Percentiles rank a stretch among this genome's conserved stretches.
Conservation (phyloP, 352 stramenopile genomes). For the Phytophthora hybrid region DNA sequence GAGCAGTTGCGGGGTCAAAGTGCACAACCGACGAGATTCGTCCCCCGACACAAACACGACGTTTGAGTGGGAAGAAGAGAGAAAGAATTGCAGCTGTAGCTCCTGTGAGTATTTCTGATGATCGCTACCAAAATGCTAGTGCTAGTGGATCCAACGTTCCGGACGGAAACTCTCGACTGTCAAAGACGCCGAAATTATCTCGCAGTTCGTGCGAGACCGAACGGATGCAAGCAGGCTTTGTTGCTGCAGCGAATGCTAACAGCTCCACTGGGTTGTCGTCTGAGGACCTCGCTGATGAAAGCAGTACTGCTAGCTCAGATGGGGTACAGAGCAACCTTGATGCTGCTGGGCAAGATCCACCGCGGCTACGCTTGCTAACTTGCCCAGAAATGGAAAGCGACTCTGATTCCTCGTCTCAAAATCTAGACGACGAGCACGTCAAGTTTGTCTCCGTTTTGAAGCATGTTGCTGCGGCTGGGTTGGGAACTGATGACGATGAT, state of each 20-base stretch:
- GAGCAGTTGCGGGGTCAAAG: background rate
- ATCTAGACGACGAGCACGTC: background rate
- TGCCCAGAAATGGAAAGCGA: background rate
- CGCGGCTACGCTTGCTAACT: background rate
- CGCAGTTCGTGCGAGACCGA: background rate
- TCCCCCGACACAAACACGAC: conserved; percentile 19
- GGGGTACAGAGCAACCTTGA: background rate
- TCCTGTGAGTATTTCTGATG: background rate
- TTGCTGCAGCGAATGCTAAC: background rate
- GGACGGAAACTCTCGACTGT: background rate
- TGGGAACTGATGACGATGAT: background rate
- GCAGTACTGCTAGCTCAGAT: background rate
- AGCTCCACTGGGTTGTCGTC: background rate
- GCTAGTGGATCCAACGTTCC: background rate
- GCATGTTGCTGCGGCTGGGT: background rate
- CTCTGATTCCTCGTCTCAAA: background rate
- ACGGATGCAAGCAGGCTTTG: background rate
- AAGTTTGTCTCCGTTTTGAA: background rate
- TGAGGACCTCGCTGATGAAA: background rate
- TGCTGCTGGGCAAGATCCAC: background rate
- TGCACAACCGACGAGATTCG: conserved; percentile 9
- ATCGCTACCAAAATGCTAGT: background rate
- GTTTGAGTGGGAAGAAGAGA: background rate
- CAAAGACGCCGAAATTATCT: background rate
- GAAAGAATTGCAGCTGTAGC: background rate